Conservation (phyloP, 2,329 filamentous ascomycete species). For the Botryotinia convoluta region DNA sequence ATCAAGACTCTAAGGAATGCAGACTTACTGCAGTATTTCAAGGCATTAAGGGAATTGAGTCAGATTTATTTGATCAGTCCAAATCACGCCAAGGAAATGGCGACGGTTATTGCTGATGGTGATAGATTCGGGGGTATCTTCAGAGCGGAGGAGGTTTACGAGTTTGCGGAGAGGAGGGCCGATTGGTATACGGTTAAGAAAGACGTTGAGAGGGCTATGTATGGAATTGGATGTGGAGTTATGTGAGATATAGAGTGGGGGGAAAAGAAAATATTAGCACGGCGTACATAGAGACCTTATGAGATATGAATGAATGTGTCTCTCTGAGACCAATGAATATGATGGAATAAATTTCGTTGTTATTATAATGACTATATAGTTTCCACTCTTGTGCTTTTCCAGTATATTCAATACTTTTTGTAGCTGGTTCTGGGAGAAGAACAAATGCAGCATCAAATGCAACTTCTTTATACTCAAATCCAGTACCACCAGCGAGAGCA, state of each 20-base stretch:
- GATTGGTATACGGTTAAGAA: slow-evolving; percentile 92
- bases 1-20: slow-evolving; percentile 77
- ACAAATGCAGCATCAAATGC: neutral
- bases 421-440: neutral
- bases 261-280: neutral
- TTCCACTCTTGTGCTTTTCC: neutral
- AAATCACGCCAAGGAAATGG: slow-evolving; percentile 87
- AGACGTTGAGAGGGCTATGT: slow-evolving; percentile 94
- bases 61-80: slow-evolving; percentile 94
- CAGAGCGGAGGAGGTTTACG: slow-evolving; percentile 92
- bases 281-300: neutral
- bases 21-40: slow-evolving; percentile 85
- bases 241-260: slow-evolving; percentile 4
- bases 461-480: neutral
- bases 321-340: neutral
- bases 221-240: slow-evolving; percentile 81
- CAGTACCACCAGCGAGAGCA: neutral
- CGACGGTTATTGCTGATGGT: slow-evolving; percentile 87
- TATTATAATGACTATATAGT: neutral
- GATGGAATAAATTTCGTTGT: neutral
- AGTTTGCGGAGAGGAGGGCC: slow-evolving; percentile 88
- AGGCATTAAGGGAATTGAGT: slow-evolving; percentile 83
- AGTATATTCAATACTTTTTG: neutral
- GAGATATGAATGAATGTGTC: slow-evolving; percentile 8
- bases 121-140: slow-evolving; percentile 91